Percentiles rank a stretch among this genome's conserved stretches.
Conservation (phyloP, 1,139 yeast genomes). For the Maudiozyma humilis region DNA sequence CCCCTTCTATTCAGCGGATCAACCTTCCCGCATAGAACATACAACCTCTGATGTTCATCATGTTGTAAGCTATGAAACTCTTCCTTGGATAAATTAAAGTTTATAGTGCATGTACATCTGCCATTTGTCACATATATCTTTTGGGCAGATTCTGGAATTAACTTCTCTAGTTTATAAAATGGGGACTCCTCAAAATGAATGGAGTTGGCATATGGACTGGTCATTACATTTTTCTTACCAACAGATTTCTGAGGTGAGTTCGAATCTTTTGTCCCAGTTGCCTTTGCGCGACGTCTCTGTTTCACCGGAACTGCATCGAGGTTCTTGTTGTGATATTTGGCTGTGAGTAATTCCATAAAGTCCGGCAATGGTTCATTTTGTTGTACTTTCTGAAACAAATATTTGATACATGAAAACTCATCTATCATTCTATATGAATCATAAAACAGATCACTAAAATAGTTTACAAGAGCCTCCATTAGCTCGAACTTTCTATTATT, state of each 20-base stretch:
- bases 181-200: constrained; percentile 45
- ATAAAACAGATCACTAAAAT: constrained; percentile 7
- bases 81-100: constrained; percentile 36
- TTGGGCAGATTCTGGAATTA: constrained; percentile 42
- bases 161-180: constrained; percentile 41
- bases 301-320: constrained; percentile 40
- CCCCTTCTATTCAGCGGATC: constrained; percentile 27
- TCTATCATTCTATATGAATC: constrained; percentile 23
- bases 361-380: constrained; percentile 36
- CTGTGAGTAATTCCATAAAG: constrained; percentile 18
- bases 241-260: neutral
- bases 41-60: constrained; percentile 33
- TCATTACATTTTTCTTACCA: neutral
- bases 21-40: constrained; percentile 41
- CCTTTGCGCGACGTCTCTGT: constrained; percentile 16
- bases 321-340: constrained; percentile 1
- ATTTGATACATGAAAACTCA: constrained; percentile 34
- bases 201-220: constrained; percentile 5
- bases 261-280: neutral
- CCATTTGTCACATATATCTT: constrained; percentile 34
- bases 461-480: constrained; percentile 38
- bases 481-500: constrained; percentile 48
- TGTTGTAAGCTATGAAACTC: constrained; percentile 33
- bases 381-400: constrained; percentile 36
- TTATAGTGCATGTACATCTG: constrained; percentile 36